Evolutionary conservation across 441 rosid species (phyloP).

Genomic region (Cnidoscolus chayamansa): DNA sequence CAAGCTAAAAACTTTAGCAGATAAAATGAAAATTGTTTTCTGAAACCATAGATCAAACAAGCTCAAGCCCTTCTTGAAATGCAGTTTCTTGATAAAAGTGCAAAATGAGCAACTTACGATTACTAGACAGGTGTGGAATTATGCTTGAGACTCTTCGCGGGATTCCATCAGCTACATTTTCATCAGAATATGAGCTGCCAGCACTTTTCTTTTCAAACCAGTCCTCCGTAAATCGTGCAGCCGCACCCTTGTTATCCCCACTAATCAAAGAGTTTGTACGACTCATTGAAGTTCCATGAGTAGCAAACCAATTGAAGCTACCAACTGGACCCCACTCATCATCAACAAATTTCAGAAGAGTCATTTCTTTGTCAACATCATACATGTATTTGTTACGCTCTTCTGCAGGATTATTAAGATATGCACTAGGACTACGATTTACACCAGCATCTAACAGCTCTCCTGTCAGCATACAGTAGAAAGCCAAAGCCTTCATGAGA

Average conservation of each 20-base stretch:
- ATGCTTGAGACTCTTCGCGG: constrained; percentile 74
- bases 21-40: background rate
- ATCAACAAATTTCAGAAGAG: constrained; percentile 92
- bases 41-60: constrained; percentile 2
- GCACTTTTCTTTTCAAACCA: constrained; percentile 59
- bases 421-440: constrained; percentile 94
- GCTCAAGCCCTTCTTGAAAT: background rate
- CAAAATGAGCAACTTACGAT: constrained; percentile 47
- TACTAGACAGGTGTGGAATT: constrained; percentile 39
- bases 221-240: constrained; percentile 92
- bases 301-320: constrained; percentile 95
- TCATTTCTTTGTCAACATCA: constrained; percentile 89
- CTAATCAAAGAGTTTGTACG: constrained; percentile 88
- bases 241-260: constrained; percentile 98
- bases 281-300: constrained; percentile 98
- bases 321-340: constrained; percentile 88
- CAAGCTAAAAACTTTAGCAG: background rate
- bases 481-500: constrained; percentile 24
- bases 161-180: constrained; percentile 39
- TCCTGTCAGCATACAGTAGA: constrained; percentile 48
- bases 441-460: constrained; percentile 84
- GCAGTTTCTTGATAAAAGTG: constrained; percentile 1
- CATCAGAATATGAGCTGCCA: constrained; percentile 36
- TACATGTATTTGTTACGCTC: constrained; percentile 72
- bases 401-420: constrained; percentile 70